phyloP scores from a whole-genome alignment of 202 grass and related monocot species.

The Schoenoplectus triqueter region DNA sequence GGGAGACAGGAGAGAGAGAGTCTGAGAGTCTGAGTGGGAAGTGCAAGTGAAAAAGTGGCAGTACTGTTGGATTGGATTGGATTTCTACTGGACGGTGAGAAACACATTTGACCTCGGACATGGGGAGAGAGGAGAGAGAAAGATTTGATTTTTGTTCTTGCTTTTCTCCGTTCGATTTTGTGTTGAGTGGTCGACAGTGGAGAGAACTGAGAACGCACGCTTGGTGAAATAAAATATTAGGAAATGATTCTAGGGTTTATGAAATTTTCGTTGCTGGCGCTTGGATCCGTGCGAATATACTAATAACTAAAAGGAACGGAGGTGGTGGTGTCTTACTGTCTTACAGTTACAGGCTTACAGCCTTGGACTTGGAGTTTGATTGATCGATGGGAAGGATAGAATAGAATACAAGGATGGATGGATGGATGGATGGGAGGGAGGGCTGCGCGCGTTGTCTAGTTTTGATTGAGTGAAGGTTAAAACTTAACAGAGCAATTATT shows the following conservation, averaged over 20 bases:
- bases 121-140: neutral
- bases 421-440: neutral
- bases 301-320: neutral
- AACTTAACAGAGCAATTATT: no score
- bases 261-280: neutral
- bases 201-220: neutral
- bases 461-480: constrained; percentile 3
- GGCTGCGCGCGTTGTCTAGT: neutral
- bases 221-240: neutral
- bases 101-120: constrained; percentile 9
- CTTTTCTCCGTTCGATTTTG: neutral
- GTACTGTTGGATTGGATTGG: neutral
- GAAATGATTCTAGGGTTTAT: neutral
- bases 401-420: neutral
- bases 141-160: constrained; percentile 13
- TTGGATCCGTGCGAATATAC: constrained; percentile 31
- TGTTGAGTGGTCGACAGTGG: constrained; percentile 29
- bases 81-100: neutral
- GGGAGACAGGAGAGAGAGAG: neutral
- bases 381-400: neutral
- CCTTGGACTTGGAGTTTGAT: neutral
- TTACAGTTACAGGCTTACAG: no score
- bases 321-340: neutral
- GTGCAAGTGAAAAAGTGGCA: neutral
- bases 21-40: neutral